Conservation (phyloP, 208 protist genomes). For the Crithidia bombi region DNA sequence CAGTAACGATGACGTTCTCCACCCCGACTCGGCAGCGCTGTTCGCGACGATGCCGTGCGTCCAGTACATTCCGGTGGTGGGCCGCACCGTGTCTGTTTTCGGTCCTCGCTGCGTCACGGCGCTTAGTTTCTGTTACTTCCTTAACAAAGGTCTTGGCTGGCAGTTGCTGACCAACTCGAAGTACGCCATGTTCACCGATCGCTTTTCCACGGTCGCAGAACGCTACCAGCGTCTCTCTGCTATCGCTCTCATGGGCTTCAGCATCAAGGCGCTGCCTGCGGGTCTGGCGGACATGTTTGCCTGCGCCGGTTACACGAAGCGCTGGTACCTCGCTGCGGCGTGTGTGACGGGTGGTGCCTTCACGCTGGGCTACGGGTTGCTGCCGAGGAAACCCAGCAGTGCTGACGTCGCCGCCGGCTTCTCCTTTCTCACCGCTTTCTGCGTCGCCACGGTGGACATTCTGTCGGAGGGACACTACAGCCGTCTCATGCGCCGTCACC, state of each 20-base stretch:
- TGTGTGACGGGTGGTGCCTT: constrained; percentile 42
- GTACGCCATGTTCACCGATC: constrained; percentile 54
- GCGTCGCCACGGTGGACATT: constrained; percentile 68
- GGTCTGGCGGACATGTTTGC: constrained; percentile 57
- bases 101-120: constrained; percentile 36
- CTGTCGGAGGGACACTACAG: constrained; percentile 77
- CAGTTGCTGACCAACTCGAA: constrained; percentile 41
- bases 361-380: constrained; percentile 44
- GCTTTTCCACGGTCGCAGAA: constrained; percentile 35
- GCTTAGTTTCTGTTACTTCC: constrained; percentile 48
- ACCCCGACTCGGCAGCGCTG: constrained; percentile 14
- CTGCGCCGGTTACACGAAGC: constrained; percentile 67
- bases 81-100: constrained; percentile 39
- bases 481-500: constrained; percentile 52
- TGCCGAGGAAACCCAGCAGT: constrained; percentile 38
- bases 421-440: constrained; percentile 52
- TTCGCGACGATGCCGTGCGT: constrained; percentile 38
- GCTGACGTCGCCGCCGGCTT: constrained; percentile 44
- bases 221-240: constrained; percentile 51
- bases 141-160: constrained; percentile 56
- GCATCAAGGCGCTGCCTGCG: constrained; percentile 58
- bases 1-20: neutral
- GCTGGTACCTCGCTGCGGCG: constrained; percentile 57
- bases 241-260: constrained; percentile 51
- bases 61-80: constrained; percentile 44